A percentile compares a stretch with the other conserved stretches of the same genome.
phyloP scores from a whole-genome alignment of 345 rosid species.

The Cardamine chenopodiifolia region DNA sequence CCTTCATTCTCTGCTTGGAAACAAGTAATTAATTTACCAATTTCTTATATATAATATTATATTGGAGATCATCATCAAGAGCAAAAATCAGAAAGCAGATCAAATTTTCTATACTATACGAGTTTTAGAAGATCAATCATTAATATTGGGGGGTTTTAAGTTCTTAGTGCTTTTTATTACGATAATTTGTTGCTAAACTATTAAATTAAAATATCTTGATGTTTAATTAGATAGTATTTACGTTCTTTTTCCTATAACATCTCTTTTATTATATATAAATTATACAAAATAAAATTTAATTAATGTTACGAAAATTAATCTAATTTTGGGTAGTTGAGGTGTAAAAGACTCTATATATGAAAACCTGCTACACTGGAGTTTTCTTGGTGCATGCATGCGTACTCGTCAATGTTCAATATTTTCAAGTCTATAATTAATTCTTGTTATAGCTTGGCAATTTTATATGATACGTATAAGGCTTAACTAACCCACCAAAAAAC shows the following conservation, averaged over 20 bases:
- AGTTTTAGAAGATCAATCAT: not conserved
- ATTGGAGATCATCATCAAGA: not conserved
- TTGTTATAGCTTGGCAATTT: conserved; percentile 9
- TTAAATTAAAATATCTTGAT: not conserved
- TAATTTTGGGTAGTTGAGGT: conserved; percentile 24
- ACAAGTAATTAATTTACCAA: conserved; percentile 51
- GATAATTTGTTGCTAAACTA: not conserved
- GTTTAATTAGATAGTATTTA: not conserved
- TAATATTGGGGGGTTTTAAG: not conserved
- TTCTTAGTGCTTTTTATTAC: not conserved
- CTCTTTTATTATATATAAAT: not conserved
- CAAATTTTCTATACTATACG: not conserved
- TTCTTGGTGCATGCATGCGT: conserved; percentile 38
- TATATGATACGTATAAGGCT: conserved; percentile 20
- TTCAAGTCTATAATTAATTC: not conserved
- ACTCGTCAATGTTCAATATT: conserved; percentile 28
- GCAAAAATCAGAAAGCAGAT: not conserved
- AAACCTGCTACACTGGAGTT: conserved; percentile 38
- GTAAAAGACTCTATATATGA: conserved; percentile 1
- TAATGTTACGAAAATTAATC: not conserved
- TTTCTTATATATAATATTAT: not conserved
- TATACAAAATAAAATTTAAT: not conserved
- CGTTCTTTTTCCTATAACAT: not conserved
- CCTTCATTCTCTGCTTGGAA: conserved; percentile 70
- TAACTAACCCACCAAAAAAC: conserved; percentile 25